phyloP scores from a whole-genome alignment of 345 rosid genomes.

The Xanthoceras sorbifolium region DNA sequence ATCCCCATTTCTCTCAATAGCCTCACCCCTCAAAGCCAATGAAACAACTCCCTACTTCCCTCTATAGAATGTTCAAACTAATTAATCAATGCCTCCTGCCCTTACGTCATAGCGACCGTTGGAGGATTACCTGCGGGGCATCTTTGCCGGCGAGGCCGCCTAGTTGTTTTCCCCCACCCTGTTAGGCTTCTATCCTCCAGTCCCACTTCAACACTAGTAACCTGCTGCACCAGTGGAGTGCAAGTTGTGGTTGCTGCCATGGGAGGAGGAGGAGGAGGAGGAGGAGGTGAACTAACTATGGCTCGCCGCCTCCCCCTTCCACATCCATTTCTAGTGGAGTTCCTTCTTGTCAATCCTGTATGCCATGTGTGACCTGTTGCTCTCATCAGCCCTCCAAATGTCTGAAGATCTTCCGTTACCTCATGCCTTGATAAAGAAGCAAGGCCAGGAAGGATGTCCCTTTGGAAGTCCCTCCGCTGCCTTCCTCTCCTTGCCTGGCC shows the following conservation, averaged over 20 bases:
- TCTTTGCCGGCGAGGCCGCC: conserved; percentile 91
- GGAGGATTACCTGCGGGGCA: conserved; percentile 78
- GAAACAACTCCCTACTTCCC: conserved; percentile 30
- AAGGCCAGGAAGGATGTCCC: conserved; percentile 96
- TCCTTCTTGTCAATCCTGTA: conserved; percentile 68
- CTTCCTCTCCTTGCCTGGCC: conserved; percentile 92
- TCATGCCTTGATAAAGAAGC: conserved; percentile 82
- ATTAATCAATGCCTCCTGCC: conserved; percentile 27
- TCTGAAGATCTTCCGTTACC: conserved; percentile 91
- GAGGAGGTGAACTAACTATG: conserved; percentile 41
- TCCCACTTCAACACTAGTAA: conserved; percentile 56
- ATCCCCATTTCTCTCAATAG: conserved; percentile 33
- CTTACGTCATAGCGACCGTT: conserved; percentile 53
- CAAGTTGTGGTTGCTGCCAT: conserved; percentile 36
- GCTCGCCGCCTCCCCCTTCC: conserved; percentile 68
- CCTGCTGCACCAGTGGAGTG: conserved; percentile 57
- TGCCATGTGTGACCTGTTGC: conserved; percentile 77
- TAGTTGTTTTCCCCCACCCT: conserved; percentile 91
- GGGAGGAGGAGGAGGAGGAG: conserved; percentile 46
- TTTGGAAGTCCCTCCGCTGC: conserved; percentile 94
- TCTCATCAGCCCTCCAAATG: conserved; percentile 82
- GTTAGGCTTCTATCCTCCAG: conserved; percentile 77
- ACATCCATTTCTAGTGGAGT: conserved; percentile 66
- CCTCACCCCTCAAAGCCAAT: conserved; percentile 21
- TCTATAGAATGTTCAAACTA: conserved; percentile 37